Conservation (phyloP, 345 rosid species). For the Mallotus nudiflorus region DNA sequence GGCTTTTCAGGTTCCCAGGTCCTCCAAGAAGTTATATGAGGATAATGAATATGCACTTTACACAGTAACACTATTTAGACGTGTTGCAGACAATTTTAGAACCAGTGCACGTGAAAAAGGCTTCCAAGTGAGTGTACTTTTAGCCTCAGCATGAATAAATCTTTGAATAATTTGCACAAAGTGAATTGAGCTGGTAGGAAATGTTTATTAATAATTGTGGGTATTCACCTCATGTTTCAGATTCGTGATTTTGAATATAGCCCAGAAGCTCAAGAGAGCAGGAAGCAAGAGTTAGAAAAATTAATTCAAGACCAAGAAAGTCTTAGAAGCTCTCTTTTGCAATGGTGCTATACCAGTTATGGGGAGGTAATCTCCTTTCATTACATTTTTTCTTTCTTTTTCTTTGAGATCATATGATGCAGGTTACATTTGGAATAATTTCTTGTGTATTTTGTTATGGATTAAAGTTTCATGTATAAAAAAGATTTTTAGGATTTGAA, state of each 20-base stretch:
- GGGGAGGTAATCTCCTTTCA: constrained; percentile 68
- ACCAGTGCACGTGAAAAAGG: constrained; percentile 79
- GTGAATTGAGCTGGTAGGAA: not conserved
- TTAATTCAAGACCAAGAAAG: constrained; percentile 77
- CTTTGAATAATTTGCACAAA: not conserved
- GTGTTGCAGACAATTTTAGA: constrained; percentile 92
- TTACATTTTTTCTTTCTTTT: not conserved
- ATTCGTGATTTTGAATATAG: constrained; percentile 91
- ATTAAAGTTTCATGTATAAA: not conserved
- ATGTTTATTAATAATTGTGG: constrained; percentile 10
- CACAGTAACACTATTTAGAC: constrained; percentile 81
- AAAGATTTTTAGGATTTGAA: not conserved
- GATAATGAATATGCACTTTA: constrained; percentile 98
- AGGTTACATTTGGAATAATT: not conserved
- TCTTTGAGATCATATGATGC: not conserved
- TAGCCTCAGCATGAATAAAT: not conserved
- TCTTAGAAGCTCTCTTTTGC: constrained; percentile 86
- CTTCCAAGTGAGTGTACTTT: constrained; percentile 69
- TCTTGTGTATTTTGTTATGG: not conserved
- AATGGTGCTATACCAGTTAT: constrained; percentile 95
- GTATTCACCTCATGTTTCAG: constrained; percentile 39
- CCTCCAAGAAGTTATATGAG: constrained; percentile 86
- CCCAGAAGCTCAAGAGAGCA: constrained; percentile 76
- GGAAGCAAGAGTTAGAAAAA: constrained; percentile 82
- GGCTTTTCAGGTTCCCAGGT: constrained; percentile 85